Conservation (phyloP, 1,284 basidiomycete genomes). For the Ceratobasidium sp. region DNA sequence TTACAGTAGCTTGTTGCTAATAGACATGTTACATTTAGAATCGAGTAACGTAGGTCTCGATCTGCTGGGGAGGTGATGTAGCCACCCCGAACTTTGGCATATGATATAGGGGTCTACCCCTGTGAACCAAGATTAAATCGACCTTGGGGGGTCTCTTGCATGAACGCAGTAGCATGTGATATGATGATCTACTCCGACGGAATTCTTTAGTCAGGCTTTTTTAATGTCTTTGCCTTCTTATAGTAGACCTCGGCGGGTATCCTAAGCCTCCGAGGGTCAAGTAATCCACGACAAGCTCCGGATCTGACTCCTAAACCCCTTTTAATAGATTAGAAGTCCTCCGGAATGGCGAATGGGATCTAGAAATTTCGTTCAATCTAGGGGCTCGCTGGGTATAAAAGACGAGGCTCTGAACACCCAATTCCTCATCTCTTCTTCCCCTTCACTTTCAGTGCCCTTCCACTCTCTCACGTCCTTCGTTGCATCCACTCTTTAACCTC, state of each 20-base stretch:
- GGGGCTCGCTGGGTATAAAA: conserved; percentile 1
- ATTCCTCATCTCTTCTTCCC: neutral
- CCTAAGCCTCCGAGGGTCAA: neutral
- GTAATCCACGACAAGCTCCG: neutral
- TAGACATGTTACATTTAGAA: too few relatives aligned
- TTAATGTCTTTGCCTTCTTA: neutral
- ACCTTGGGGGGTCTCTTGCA: too few relatives aligned
- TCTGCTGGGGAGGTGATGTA: too few relatives aligned
- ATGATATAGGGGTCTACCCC: neutral
- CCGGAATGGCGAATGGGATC: neutral
- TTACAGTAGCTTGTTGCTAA: too few relatives aligned
- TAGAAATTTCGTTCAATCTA: neutral
- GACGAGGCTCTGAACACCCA: neutral
- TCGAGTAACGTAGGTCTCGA: too few relatives aligned
- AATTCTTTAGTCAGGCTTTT: neutral
- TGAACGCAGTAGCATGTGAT: too few relatives aligned
- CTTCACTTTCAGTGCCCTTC: neutral
- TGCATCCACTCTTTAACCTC: neutral
- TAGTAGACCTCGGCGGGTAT: neutral
- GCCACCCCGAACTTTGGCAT: too few relatives aligned
- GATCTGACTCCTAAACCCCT: neutral
- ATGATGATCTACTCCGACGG: too few relatives aligned
- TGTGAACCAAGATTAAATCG: neutral
- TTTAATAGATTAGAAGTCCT: neutral
- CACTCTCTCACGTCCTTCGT: neutral